phyloP scores from a whole-genome alignment of 2,329 filamentous ascomycete species.

The Penicillium sp. region DNA sequence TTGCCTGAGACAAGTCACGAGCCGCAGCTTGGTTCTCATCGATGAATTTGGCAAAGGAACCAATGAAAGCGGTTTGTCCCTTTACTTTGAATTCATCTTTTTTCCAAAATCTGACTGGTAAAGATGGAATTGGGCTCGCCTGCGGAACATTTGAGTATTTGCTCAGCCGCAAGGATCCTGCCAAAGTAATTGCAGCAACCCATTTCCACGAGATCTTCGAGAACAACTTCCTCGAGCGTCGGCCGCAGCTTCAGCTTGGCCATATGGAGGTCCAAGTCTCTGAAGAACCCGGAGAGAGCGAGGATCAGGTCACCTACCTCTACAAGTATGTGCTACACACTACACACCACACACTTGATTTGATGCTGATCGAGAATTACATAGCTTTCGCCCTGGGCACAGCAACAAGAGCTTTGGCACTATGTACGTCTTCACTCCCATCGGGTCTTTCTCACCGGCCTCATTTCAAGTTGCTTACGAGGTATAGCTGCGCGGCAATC shows the following conservation, averaged over 20 bases:
- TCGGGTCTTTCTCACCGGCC: neutral
- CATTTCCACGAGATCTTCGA: slow-evolving; percentile 64
- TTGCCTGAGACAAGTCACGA: slow-evolving; percentile 71
- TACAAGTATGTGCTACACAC: slow-evolving; percentile 57
- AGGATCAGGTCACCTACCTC: slow-evolving; percentile 63
- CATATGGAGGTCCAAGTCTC: slow-evolving; percentile 60
- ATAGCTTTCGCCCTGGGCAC: slow-evolving; percentile 60
- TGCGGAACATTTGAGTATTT: slow-evolving; percentile 63
- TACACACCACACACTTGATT: no score
- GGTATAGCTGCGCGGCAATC: slow-evolving; percentile 70
- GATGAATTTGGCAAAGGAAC: slow-evolving; percentile 86
- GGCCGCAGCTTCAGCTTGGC: slow-evolving; percentile 53
- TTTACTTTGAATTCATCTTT: neutral
- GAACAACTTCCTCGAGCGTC: slow-evolving; percentile 52
- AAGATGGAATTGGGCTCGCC: slow-evolving; percentile 65
- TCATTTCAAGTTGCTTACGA: neutral
- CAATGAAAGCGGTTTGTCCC: slow-evolving; percentile 52
- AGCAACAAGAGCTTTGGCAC: slow-evolving; percentile 83
- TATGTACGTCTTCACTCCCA: slow-evolving; percentile 42
- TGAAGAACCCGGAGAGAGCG: slow-evolving; percentile 42
- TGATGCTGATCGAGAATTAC: slow-evolving; percentile 1
- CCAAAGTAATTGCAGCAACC: slow-evolving; percentile 63
- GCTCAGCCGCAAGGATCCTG: slow-evolving; percentile 50
- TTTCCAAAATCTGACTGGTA: slow-evolving; percentile 5
- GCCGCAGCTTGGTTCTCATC: slow-evolving; percentile 78